phyloP scores from a whole-genome alignment of 2,329 filamentous ascomycete species.

The Alternaria triticimaculans region DNA sequence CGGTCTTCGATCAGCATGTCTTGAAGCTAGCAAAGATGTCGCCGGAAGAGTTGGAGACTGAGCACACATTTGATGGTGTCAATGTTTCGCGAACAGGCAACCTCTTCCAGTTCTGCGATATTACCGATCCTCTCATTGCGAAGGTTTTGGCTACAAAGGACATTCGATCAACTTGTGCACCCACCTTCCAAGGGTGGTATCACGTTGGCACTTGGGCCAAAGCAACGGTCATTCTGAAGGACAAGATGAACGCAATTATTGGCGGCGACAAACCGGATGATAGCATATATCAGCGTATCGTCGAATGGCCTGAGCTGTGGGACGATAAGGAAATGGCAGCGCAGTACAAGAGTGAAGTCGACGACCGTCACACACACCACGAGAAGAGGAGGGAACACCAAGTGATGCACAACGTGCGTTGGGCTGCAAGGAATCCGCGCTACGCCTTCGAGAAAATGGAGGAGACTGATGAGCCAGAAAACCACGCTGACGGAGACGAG shows the following conservation, averaged over 20 bases:
- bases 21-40: slow-evolving; percentile 30
- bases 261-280: slow-evolving; percentile 42
- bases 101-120: slow-evolving; percentile 93
- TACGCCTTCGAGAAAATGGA: slow-evolving; percentile 45
- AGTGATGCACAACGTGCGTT: slow-evolving; percentile 42
- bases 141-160: slow-evolving; percentile 69
- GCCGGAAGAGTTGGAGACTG: slow-evolving; percentile 29
- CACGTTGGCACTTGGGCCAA: slow-evolving; percentile 82
- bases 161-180: slow-evolving; percentile 53
- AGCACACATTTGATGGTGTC: slow-evolving; percentile 83
- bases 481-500: slow-evolving; percentile 15
- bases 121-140: slow-evolving; percentile 77
- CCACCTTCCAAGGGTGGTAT: slow-evolving; percentile 77
- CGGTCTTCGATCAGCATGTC: slow-evolving; percentile 36
- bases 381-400: slow-evolving; percentile 38
- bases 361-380: slow-evolving; percentile 27
- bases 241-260: slow-evolving; percentile 68
- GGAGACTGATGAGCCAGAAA: slow-evolving; percentile 7
- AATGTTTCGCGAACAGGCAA: slow-evolving; percentile 80
- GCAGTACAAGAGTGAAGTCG: slow-evolving; percentile 38
- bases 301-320: slow-evolving; percentile 43
- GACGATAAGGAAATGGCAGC: slow-evolving; percentile 40
- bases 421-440: slow-evolving; percentile 41
- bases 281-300: slow-evolving; percentile 38
- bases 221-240: slow-evolving; percentile 84